A percentile compares a stretch with the other conserved stretches of the same genome.
Conservation (phyloP, 371 early-diverging fungal genomes). For the Mortierella sp. region DNA sequence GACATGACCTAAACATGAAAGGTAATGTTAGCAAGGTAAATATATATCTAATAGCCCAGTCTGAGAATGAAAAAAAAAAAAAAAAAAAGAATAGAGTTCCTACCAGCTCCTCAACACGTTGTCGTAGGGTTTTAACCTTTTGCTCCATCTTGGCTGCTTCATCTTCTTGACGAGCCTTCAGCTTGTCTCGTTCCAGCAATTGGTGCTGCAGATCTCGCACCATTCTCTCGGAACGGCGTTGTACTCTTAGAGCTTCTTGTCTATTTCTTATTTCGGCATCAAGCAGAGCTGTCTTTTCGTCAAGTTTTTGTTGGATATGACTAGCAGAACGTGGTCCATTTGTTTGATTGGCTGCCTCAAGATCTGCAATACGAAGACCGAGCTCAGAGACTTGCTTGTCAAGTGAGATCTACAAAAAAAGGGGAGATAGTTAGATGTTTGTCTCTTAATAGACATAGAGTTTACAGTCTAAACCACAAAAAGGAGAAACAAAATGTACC, state of each 20-base stretch:
- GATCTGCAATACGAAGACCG: slow-evolving; percentile 76
- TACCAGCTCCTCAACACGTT: slow-evolving; percentile 81
- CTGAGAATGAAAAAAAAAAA: not conserved
- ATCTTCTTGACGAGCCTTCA: slow-evolving; percentile 74
- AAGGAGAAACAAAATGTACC: slow-evolving; percentile 37
- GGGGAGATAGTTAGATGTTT: not conserved
- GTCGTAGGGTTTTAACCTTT: slow-evolving; percentile 74
- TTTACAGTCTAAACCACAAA: too few species aligned
- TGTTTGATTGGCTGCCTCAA: slow-evolving; percentile 72
- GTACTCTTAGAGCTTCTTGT: slow-evolving; percentile 65
- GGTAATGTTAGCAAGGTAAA: not conserved
- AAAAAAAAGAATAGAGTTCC: slow-evolving; percentile 8
- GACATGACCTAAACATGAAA: slow-evolving; percentile 61
- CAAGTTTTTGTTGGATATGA: slow-evolving; percentile 72
- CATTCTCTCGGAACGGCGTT: slow-evolving; percentile 79
- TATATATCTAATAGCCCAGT: too few species aligned
- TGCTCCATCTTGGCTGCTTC: slow-evolving; percentile 78
- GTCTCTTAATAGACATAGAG: not conserved
- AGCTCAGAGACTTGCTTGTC: slow-evolving; percentile 87
- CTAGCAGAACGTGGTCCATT: slow-evolving; percentile 64
- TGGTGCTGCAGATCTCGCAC: slow-evolving; percentile 89
- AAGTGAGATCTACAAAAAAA: slow-evolving; percentile 60
- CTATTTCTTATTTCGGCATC: slow-evolving; percentile 76
- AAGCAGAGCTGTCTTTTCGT: slow-evolving; percentile 74
- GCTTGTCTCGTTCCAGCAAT: slow-evolving; percentile 80